Evolutionary conservation across 2,329 filamentous ascomycete species (phyloP), one percentile per base, ranked within the genome.

Genomic region (Tympanopsis confertula): DNA sequence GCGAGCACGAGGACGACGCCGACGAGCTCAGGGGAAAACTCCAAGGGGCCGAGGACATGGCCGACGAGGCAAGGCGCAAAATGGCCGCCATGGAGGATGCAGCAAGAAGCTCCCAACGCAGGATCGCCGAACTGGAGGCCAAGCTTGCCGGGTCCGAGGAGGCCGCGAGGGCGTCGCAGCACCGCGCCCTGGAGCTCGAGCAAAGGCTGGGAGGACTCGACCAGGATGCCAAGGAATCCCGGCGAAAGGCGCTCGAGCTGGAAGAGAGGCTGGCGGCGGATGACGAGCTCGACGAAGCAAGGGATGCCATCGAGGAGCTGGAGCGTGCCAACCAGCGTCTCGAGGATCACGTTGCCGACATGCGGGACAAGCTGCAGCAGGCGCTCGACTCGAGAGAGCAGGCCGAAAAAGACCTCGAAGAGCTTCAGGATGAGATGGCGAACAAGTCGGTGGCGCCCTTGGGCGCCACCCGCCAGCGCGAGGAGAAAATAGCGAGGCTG

Each of bases 401-500:
- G 20, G 75, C 75, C 2, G 71, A 78, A 47, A 60, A 57, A 5
- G 69, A 81, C 41, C 59, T 81, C 13, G 69, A 78, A 47, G 75
- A 81, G 49, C 65, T 87, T 19, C 81, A 84, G 43, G 80, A 85
- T 38, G 83, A 87, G 48, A 75, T 87, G 69, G 72, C 81, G 17
- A 80, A 88, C 57, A 87, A 86, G 48, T 88, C 82, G 0, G 70
- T 86, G 24, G 75, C 76, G 38, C 82, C 81, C 13, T 86, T 83
- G 52, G 82, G 80, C 2, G 65, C 86, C 5, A 83, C 77, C 38
- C 73, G 82, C 20, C 82, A 88, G 56, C 69, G 85, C 14, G 82
- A 88, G 49, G 81, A 85, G 46, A 85, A 78, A 54, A 62, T 76
- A 5, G 61, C 65, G 37, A 74, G 75, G 20, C 60, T 88, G 7